Evolutionary conservation across 2,329 filamentous ascomycete genomes (phyloP), one percentile per base, ranked within the genome.

Genomic region (Claviceps maximensis): DNA sequence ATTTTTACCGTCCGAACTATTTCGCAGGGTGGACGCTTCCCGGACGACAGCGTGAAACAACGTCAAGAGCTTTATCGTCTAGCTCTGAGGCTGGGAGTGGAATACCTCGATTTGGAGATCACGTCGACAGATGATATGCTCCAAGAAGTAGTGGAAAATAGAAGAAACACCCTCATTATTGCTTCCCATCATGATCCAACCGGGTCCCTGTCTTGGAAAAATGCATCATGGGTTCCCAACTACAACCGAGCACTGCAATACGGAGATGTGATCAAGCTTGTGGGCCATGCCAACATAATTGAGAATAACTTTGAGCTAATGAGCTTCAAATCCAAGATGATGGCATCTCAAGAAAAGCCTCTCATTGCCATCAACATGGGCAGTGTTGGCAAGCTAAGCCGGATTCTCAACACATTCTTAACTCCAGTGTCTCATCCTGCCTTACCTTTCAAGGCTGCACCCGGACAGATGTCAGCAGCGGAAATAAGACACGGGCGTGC

Each of bases 291-390:
- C 1, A 80, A 77, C 53, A 78, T 69, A 21, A 74, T 91, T 47
- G 82, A 89, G 55, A 90, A 97, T 69, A 98, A 98, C 67, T 93
- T 87, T 63, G 82, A 86, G 42, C 77, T 97, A 31, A 81, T 82
- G 42, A 80, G 79, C 49, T 98, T 98, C 78, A 90, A 87, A 71
- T 71, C 76, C 23, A 84, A 80, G 72, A 89, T 90, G 69, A 74
- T 80, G 40, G 73, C 77, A 25, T 79, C 86, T 1, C 86, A 94
- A 63, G 76, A 85, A 51, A 82, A 83, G n/a, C 91, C 90, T 1
- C 72, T 98, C 53, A 96, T 98, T 60, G 89, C 87, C 1, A 86
- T 98, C 65, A 98, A 98, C 69, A 97, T 98, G 91, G 90, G 91
- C 31, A 75, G 81, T 48, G 74, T 80, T 27, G 93, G 93, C 49